Evolutionary conservation across 2,329 filamentous ascomycete species (phyloP).

Genomic region (Aspergillus melleus): DNA sequence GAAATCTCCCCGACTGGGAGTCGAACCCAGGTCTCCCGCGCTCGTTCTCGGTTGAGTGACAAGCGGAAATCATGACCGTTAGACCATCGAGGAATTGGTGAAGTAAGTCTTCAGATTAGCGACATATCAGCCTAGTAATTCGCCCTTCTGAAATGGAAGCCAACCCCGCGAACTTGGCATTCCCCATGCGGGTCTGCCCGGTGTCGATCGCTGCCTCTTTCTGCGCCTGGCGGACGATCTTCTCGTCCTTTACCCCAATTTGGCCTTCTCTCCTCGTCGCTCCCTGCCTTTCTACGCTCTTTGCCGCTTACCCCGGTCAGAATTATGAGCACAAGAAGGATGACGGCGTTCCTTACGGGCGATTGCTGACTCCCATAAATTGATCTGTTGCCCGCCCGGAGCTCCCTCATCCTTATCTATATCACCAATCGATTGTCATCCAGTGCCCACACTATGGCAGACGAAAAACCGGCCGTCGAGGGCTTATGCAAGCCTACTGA

Average conservation of each 20-base stretch:
- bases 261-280: not conserved
- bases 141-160: too few species aligned
- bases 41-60: slow-evolving; percentile 11
- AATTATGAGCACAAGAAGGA: not conserved
- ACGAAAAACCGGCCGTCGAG: slow-evolving; percentile 16
- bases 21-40: slow-evolving; percentile 16
- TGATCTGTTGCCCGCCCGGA: not conserved
- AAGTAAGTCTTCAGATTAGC: too few species aligned
- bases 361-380: not conserved
- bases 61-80: slow-evolving; percentile 18
- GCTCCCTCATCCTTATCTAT: not conserved
- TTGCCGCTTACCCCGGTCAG: not conserved
- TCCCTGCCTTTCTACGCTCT: not conserved
- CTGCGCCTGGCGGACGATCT: not conserved
- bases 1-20: slow-evolving; percentile 12
- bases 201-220: too few species aligned
- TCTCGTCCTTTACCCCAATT: not conserved
- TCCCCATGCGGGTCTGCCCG: too few species aligned
- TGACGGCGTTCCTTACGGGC: not conserved
- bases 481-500: slow-evolving; percentile 18
- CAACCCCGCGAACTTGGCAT: too few species aligned
- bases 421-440: not conserved
- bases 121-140: too few species aligned
- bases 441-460: slow-evolving; percentile 11
- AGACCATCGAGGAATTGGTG: slow-evolving; percentile 21